Evolutionary conservation across 768 basidiomycete genomes (phyloP).

Genomic region (Daedaleopsis sinensis): DNA sequence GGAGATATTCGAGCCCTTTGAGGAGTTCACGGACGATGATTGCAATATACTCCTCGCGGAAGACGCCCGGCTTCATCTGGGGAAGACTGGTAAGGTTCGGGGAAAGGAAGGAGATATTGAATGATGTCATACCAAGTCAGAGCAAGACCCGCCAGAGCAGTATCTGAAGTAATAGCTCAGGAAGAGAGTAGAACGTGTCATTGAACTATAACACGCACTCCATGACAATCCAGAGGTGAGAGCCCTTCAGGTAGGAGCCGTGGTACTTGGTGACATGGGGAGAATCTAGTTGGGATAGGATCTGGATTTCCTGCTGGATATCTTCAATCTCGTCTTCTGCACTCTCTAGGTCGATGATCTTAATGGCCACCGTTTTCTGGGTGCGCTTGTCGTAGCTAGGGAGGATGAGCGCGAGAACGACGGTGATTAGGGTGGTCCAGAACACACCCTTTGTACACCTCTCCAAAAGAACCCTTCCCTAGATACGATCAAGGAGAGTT

Average conservation of each 20-base stretch:
- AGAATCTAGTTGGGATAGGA: constrained; percentile 94
- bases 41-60: constrained; percentile 98
- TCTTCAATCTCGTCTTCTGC: constrained; percentile 99
- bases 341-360: constrained; percentile 98
- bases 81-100: constrained; percentile 1
- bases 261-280: constrained; percentile 98
- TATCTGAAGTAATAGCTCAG: constrained; percentile 55
- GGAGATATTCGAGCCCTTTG: constrained; percentile 92
- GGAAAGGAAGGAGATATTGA: constrained; percentile 6
- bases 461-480: constrained; percentile 98
- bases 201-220: constrained; percentile 55
- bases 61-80: constrained; percentile 98
- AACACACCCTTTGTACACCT: constrained; percentile 95
- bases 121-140: constrained; percentile 74
- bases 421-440: constrained; percentile 15
- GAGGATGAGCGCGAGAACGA: background rate
- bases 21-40: constrained; percentile 94
- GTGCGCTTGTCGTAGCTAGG: constrained; percentile 91
- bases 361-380: constrained; percentile 97
- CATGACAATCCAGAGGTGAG: constrained; percentile 99
- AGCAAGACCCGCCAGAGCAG: constrained; percentile 97
- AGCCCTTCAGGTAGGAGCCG: constrained; percentile 94
- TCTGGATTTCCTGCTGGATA: constrained; percentile 98
- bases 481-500: background rate
- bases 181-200: background rate